phyloP scores from a whole-genome alignment of 2,329 filamentous ascomycete genomes.

The Fusarium tupiense region DNA sequence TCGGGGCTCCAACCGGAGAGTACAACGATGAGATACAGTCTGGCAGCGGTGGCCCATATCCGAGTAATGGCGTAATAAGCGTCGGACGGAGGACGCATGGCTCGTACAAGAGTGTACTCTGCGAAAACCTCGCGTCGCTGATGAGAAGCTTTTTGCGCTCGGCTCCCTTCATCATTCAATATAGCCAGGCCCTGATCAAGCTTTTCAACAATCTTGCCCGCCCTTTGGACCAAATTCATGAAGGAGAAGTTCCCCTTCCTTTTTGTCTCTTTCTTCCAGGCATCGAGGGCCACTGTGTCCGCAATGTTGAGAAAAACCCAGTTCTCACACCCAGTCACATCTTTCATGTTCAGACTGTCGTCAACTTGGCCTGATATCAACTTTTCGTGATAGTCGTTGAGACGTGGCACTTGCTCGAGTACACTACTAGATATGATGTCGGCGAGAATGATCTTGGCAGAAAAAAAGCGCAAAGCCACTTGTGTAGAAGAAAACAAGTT shows the following conservation, averaged over 20 bases:
- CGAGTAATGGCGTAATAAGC: neutral
- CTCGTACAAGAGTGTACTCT: neutral
- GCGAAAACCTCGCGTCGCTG: neutral
- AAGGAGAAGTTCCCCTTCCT: neutral
- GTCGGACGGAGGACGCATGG: neutral
- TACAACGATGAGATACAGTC: neutral
- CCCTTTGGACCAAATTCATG: neutral
- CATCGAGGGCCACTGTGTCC: neutral
- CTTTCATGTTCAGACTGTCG: neutral
- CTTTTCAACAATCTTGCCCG: neutral
- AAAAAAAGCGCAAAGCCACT: constrained; percentile 49
- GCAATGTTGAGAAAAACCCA: neutral
- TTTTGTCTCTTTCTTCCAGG: constrained; percentile 3
- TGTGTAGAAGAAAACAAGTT: constrained; percentile 41
- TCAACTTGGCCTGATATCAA: neutral
- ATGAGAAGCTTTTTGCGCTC: neutral
- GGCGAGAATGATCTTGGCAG: constrained; percentile 45
- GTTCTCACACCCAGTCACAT: constrained; percentile 16
- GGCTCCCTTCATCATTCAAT: neutral
- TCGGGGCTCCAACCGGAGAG: constrained; percentile 4
- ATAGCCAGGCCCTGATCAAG: neutral
- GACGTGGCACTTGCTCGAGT: neutral
- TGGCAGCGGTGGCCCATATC: constrained; percentile 1
- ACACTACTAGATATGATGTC: constrained; percentile 24
- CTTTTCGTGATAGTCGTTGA: neutral